Percentiles rank a stretch among this genome's conserved stretches.
Evolutionary conservation across 2,329 filamentous ascomycete species (phyloP).

Genomic region (Ceratocystis colombiana): DNA sequence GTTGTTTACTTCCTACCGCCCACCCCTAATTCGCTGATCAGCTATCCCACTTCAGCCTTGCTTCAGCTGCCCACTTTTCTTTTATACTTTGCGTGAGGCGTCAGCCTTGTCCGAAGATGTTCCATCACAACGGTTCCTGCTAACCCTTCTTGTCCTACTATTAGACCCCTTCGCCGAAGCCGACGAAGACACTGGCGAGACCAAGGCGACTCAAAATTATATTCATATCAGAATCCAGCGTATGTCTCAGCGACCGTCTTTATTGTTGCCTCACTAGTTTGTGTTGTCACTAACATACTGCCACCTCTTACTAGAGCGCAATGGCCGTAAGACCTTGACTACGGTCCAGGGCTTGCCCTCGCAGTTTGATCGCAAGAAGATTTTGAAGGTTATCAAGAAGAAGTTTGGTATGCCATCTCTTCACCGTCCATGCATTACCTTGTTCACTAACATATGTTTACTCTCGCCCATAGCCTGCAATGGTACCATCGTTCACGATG

Average conservation of each 20-base stretch:
- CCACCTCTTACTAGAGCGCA: slow-evolving; percentile 60
- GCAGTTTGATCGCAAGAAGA: slow-evolving; percentile 99
- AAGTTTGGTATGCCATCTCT: slow-evolving; percentile 62
- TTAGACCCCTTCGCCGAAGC: slow-evolving; percentile 99
- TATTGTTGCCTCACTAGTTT: slow-evolving; percentile 19
- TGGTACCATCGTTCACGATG: slow-evolving; percentile 96
- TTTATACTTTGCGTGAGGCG: no score
- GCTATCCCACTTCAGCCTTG: background rate
- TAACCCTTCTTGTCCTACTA: slow-evolving; percentile 27
- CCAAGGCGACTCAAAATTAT: slow-evolving; percentile 92
- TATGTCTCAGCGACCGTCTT: slow-evolving; percentile 42
- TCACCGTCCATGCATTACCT: slow-evolving; percentile 28
- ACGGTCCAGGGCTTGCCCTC: slow-evolving; percentile 97
- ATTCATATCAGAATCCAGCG: slow-evolving; percentile 99
- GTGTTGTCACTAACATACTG: background rate
- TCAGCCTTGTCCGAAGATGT: slow-evolving; percentile 2
- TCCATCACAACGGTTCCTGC: slow-evolving; percentile 25
- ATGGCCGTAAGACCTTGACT: slow-evolving; percentile 99
- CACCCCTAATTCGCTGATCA: slow-evolving; percentile 14
- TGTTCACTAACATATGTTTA: slow-evolving; percentile 9
- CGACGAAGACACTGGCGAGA: slow-evolving; percentile 97
- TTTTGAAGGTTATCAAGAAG: slow-evolving; percentile 99
- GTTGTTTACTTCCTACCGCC: background rate
- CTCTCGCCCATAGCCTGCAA: slow-evolving; percentile 64
- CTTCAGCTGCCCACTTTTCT: slow-evolving; percentile 1